These are phyloP conservation scores for Aspergillus awamori DNA, from an alignment of 2,329 filamentous ascomycete genomes.

Conservation along the genomic window DNA sequence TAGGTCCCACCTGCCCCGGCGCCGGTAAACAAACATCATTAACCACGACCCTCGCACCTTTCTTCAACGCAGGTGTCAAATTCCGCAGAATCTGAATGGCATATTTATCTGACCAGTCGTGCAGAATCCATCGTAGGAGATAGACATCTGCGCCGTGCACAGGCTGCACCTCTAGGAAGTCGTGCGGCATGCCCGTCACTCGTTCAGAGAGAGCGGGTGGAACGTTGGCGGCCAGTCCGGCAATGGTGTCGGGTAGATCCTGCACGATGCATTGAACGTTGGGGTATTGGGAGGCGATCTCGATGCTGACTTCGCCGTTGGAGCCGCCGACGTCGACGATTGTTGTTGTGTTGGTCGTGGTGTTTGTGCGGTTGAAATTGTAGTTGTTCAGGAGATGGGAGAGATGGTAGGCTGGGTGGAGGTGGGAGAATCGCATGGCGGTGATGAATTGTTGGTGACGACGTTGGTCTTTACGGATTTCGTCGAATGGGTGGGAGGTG, in stretches of 20 bases:
- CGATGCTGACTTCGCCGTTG: background rate
- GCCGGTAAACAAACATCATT: background rate
- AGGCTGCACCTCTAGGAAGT: background rate
- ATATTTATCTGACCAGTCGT: conserved; percentile 4
- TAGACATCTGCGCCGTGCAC: background rate
- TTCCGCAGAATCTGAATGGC: conserved; percentile 4
- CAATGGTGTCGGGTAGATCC: background rate
- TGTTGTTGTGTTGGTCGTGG: background rate
- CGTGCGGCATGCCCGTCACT: background rate
- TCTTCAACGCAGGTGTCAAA: background rate
- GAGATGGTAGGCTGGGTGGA: background rate
- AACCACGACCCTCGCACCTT: background rate
- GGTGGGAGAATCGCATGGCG: background rate
- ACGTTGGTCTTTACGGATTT: background rate
- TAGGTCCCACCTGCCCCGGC: background rate
- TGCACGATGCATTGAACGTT: background rate
- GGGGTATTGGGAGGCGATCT: background rate
- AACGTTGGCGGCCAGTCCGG: background rate
- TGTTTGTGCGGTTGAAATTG: background rate
- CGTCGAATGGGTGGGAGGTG: background rate
- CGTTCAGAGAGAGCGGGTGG: background rate
- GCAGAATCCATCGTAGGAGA: conserved; percentile 1
- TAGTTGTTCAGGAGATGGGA: background rate
- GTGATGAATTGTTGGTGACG: background rate
- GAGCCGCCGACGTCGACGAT: background rate